A percentile compares a stretch with the other conserved stretches of the same genome.
These are phyloP conservation scores for Scheffersomyces lignicola DNA, from an alignment of 1,139 yeast genomes.

Conservation along the genomic window DNA sequence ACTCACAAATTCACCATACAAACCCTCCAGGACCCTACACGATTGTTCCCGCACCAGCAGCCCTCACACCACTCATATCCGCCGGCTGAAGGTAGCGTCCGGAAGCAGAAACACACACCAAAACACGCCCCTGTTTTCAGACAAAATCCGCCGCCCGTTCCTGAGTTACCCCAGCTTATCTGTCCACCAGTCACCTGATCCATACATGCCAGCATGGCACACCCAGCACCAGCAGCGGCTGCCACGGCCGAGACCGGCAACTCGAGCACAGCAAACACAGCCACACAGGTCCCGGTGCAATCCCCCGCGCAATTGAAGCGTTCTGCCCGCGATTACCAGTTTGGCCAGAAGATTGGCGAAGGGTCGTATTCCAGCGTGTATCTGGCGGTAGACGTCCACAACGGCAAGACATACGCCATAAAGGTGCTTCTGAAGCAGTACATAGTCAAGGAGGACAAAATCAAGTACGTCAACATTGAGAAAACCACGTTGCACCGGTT, in stretches of 20 bases:
- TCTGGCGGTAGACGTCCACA: slow-evolving; percentile 62
- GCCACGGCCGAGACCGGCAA: slow-evolving; percentile 1
- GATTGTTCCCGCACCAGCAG: slow-evolving; percentile 5
- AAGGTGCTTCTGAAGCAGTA: slow-evolving; percentile 74
- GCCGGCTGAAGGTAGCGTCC: no score
- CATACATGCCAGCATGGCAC: no score
- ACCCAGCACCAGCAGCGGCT: slow-evolving; percentile 4
- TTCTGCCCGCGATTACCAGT: slow-evolving; percentile 66
- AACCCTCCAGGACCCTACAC: slow-evolving; percentile 3
- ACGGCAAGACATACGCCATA: slow-evolving; percentile 64
- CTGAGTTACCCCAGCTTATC: no score
- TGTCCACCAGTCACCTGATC: no score
- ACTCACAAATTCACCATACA: slow-evolving; percentile 7
- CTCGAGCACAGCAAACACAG: slow-evolving; percentile 6
- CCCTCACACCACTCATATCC: slow-evolving; percentile 2
- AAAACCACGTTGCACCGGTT: slow-evolving; percentile 71
- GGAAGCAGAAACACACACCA: no score
- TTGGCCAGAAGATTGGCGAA: slow-evolving; percentile 74
- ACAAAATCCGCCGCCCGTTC: no score
- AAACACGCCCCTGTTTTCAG: no score
- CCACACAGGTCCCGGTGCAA: slow-evolving; percentile 5
- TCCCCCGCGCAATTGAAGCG: slow-evolving; percentile 17
- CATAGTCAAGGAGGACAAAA: slow-evolving; percentile 75
- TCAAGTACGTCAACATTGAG: slow-evolving; percentile 77
- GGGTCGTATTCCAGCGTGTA: slow-evolving; percentile 81